These are phyloP conservation scores for Hymenoscyphus fructigenus DNA, from an alignment of 2,329 filamentous ascomycete genomes.

Conservation along the genomic window DNA sequence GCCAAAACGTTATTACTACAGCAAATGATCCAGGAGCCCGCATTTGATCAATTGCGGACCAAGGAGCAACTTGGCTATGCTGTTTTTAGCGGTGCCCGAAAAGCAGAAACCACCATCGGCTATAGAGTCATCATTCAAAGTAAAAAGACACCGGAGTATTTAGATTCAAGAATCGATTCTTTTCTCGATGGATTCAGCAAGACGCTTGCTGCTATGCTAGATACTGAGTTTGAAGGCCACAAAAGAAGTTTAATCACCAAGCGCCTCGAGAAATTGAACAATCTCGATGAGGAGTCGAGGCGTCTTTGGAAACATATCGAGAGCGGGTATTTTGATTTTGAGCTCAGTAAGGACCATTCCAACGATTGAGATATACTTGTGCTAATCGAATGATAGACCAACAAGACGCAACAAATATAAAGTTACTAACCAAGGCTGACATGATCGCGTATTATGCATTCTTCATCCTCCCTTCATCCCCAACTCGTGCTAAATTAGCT, in stretches of 20 bases:
- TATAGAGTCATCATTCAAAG: slow-evolving; percentile 93
- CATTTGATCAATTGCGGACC: slow-evolving; percentile 90
- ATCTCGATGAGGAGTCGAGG: slow-evolving; percentile 78
- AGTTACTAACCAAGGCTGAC: too few species aligned
- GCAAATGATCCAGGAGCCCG: slow-evolving; percentile 90
- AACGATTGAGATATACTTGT: too few species aligned
- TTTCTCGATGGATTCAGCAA: slow-evolving; percentile 71
- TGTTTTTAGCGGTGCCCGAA: slow-evolving; percentile 77
- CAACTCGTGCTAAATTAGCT: too few species aligned
- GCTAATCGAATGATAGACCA: too few species aligned
- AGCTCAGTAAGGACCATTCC: slow-evolving; percentile 61
- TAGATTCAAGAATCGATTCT: slow-evolving; percentile 83
- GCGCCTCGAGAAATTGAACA: slow-evolving; percentile 90
- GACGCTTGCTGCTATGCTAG: slow-evolving; percentile 71
- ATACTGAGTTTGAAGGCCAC: slow-evolving; percentile 84
- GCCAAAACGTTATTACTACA: too few species aligned
- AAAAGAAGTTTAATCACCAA: slow-evolving; percentile 87
- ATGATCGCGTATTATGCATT: too few species aligned
- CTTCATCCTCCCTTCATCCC: too few species aligned
- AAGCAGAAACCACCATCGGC: slow-evolving; percentile 74
- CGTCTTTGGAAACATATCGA: slow-evolving; percentile 84
- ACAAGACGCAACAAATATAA: too few species aligned
- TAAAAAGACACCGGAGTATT: slow-evolving; percentile 77
- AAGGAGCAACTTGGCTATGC: slow-evolving; percentile 98
- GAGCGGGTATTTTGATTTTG: slow-evolving; percentile 86